Base-by-base conservation (phyloP, 768 basidiomycete species). In the Hygrophorus pudorinus region DNA sequence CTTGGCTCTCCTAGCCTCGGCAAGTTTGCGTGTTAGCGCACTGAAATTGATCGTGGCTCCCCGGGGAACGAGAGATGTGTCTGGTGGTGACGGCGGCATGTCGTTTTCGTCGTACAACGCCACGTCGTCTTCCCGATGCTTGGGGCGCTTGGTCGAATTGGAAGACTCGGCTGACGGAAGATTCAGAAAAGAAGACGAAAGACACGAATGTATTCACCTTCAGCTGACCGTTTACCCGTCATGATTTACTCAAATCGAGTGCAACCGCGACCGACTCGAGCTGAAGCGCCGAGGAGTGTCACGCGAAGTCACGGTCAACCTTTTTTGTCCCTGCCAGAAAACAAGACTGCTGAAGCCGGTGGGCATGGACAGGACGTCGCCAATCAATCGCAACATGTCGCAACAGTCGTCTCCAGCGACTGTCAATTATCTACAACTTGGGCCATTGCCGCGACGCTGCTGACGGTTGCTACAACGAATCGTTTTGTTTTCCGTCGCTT, bases 21-120 rank as follows among this genome's bases (percentile, higher is more conserved):
- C 83, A 14, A 88, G 68, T 54, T 82, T 88, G 52, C 87, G 79
- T 2, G 84, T 85, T 32, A 91, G 66, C 1, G 85, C 87, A 54
- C 79, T 84, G 60, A 91, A 79, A 53, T 91, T 91, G 59, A 91
- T 91, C n/a, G 83, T 90, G 17, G 83, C 80, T 24, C 74, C 70
- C 12, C 75, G 74, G 17, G 85, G 83, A 13, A 88, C 68, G 33
- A 85, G 59, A 41, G 69, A 63, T 13, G 65, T 65, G 47, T 73
- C 74, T 5, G 75, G 72, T 29, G 73, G 73, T 8, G 75, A 75
- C 42, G 71, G 70, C 2, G 72, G 71, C 38, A 68, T 73, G 47
- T 76, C 69, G 47, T 80, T 78, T 49, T 78, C 75, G 50, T 78
- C 70, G 53, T 69, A 71, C 28, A 75, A 66, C 36, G 79, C 72